phyloP scores from a whole-genome alignment of 306 rosid species.

The Luffa acutangula region DNA sequence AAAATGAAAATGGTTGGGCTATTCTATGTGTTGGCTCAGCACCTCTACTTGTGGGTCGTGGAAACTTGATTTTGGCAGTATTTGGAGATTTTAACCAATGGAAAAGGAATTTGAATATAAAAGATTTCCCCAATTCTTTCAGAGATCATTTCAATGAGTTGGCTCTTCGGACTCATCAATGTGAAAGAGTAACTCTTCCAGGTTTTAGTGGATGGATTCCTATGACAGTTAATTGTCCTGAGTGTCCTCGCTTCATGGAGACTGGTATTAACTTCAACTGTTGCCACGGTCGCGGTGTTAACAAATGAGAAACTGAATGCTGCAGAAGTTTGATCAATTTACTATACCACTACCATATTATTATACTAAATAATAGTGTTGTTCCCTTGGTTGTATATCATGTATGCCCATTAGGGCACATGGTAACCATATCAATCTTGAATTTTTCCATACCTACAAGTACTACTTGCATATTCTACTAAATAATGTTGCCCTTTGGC shows the following conservation, averaged over 20 bases:
- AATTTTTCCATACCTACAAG: not conserved
- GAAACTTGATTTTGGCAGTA: slow-evolving; percentile 22
- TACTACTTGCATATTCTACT: not conserved
- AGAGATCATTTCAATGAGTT: slow-evolving; percentile 12
- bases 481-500: not conserved
- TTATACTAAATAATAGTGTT: not conserved
- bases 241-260: slow-evolving; percentile 45
- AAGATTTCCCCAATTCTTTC: slow-evolving; percentile 17
- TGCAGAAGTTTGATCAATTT: not conserved
- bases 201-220: slow-evolving; percentile 28
- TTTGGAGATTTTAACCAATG: slow-evolving; percentile 32
- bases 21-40: slow-evolving; percentile 30
- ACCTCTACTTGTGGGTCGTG: slow-evolving; percentile 27
- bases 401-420: not conserved
- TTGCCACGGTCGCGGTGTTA: slow-evolving; percentile 28
- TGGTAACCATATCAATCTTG: not conserved
- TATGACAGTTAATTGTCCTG: slow-evolving; percentile 30
- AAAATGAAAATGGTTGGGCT: slow-evolving; percentile 47
- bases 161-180: slow-evolving; percentile 7
- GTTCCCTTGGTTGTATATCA: not conserved
- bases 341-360: too few relatives aligned
- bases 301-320: not conserved
- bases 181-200: slow-evolving; percentile 11
- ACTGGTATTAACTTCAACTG: slow-evolving; percentile 47
- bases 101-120: slow-evolving; percentile 22